Conservation (phyloP, 768 basidiomycete species). For the Suillus discolor region DNA sequence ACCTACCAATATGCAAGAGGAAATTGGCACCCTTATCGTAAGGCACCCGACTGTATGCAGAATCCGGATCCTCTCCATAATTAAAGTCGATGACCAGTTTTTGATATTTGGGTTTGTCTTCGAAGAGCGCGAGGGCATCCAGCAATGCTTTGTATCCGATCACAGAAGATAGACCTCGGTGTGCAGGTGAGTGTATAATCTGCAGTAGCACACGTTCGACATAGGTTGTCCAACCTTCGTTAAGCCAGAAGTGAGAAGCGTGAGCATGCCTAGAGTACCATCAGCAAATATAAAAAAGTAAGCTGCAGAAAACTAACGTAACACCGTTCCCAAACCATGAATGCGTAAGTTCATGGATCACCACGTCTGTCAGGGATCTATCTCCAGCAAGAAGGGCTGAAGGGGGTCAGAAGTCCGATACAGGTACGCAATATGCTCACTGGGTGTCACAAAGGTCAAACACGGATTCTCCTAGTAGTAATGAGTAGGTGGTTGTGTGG, state of each 20-base stretch:
- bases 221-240: slow-evolving; percentile 64
- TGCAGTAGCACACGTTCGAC: slow-evolving; percentile 55
- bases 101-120: slow-evolving; percentile 48
- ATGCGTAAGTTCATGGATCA: slow-evolving; percentile 54
- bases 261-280: slow-evolving; percentile 36
- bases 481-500: not conserved
- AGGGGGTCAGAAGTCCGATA: slow-evolving; percentile 4
- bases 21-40: slow-evolving; percentile 63
- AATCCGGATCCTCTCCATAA: slow-evolving; percentile 48
- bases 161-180: slow-evolving; percentile 52
- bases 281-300: slow-evolving; percentile 3
- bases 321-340: slow-evolving; percentile 60
- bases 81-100: slow-evolving; percentile 53
- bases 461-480: slow-evolving; percentile 51
- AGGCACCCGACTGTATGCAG: slow-evolving; percentile 51
- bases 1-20: slow-evolving; percentile 51
- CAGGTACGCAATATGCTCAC: slow-evolving; percentile 23
- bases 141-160: slow-evolving; percentile 48
- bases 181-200: slow-evolving; percentile 47
- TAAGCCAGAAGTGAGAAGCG: slow-evolving; percentile 51
- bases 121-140: slow-evolving; percentile 47
- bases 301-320: slow-evolving; percentile 34
- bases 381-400: slow-evolving; percentile 58
- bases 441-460: slow-evolving; percentile 55
- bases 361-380: slow-evolving; percentile 54